These are phyloP conservation scores for Cnidoscolus chayamansa DNA, from an alignment of 441 rosid genomes.

Conservation along the genomic window DNA sequence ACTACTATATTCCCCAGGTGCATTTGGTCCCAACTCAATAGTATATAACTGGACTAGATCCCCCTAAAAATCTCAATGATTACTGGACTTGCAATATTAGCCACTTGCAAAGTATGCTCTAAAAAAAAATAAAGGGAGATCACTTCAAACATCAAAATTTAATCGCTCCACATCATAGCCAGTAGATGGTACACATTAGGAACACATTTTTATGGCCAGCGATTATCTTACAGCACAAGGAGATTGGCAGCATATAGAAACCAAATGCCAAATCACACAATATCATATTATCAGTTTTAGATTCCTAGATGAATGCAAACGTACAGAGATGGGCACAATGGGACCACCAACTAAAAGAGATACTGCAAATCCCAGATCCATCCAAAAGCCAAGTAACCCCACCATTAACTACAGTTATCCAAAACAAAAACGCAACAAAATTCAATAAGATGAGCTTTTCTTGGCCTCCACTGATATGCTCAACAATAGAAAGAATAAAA, in stretches of 20 bases:
- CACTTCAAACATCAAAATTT: too few species aligned
- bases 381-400: neutral
- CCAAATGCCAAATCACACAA: neutral
- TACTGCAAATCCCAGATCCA: neutral
- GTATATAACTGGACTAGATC: neutral
- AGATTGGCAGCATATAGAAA: neutral
- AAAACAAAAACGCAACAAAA: neutral
- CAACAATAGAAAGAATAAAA: neutral
- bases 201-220: neutral
- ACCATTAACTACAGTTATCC: constrained; percentile 1
- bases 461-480: neutral
- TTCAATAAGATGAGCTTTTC: neutral
- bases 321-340: neutral
- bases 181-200: too few species aligned
- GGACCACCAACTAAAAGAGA: neutral
- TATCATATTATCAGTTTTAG: neutral
- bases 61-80: neutral
- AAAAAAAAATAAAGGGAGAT: too few species aligned
- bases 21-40: neutral
- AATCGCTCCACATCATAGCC: too few species aligned
- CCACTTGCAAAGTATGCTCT: neutral
- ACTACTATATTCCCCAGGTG: neutral
- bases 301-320: neutral
- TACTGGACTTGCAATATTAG: neutral
- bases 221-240: neutral